Evolutionary conservation across 768 basidiomycete genomes (phyloP).

Genomic region (Termitomyces sp.): DNA sequence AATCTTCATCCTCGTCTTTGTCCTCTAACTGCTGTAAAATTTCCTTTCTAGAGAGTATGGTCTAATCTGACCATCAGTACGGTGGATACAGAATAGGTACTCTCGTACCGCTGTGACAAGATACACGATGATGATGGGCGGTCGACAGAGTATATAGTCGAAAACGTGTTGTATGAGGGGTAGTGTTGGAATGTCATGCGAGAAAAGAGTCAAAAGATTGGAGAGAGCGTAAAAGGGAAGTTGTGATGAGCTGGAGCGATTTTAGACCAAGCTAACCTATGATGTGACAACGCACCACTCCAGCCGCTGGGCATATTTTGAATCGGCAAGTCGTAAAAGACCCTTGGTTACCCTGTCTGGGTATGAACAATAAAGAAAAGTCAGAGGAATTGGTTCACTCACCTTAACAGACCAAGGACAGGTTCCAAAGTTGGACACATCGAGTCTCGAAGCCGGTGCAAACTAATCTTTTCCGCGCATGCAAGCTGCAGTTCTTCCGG

Average conservation of each 20-base stretch:
- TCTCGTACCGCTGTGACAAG: constrained; percentile 66
- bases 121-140: constrained; percentile 79
- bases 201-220: constrained; percentile 86
- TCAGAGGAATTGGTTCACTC: constrained; percentile 4
- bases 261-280: neutral
- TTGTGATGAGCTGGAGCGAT: constrained; percentile 51
- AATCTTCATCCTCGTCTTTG: constrained; percentile 59
- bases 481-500: constrained; percentile 51
- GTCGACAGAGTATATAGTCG: constrained; percentile 81
- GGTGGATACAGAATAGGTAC: constrained; percentile 22
- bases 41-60: constrained; percentile 67
- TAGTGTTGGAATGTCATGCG: constrained; percentile 89
- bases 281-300: constrained; percentile 44
- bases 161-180: constrained; percentile 88
- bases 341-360: constrained; percentile 63
- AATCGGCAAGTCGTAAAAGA: constrained; percentile 67
- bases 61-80: constrained; percentile 32
- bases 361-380: neutral
- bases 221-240: constrained; percentile 89
- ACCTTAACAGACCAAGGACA: constrained; percentile 77
- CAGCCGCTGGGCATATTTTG: constrained; percentile 60
- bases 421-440: constrained; percentile 87
- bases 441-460: constrained; percentile 79
- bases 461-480: constrained; percentile 67
- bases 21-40: constrained; percentile 57